These are phyloP conservation scores for Xanthoconium separans DNA, from an alignment of 1,284 basidiomycete genomes.

Conservation along the genomic window DNA sequence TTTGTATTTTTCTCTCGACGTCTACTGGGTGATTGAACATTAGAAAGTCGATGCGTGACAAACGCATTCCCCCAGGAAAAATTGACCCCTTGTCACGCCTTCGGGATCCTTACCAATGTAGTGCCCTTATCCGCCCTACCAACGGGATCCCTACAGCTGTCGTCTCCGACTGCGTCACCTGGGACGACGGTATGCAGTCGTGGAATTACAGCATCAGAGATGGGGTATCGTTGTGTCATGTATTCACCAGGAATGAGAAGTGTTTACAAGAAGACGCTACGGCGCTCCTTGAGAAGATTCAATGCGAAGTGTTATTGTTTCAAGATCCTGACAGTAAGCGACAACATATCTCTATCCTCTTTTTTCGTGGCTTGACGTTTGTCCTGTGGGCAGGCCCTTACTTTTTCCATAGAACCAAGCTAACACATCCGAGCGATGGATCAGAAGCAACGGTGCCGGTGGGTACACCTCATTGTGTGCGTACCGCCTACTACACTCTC, in stretches of 20 bases:
- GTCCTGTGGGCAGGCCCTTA: conserved; percentile 27
- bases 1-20: not conserved
- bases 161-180: conserved; percentile 9
- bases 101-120: conserved; percentile 31
- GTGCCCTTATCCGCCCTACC: conserved; percentile 28
- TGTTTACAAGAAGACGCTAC: conserved; percentile 33
- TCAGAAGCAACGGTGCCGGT: conserved; percentile 18
- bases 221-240: conserved; percentile 29
- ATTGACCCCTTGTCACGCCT: conserved; percentile 25
- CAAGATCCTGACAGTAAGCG: conserved; percentile 27
- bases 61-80: conserved; percentile 14
- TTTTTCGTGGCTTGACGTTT: not conserved
- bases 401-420: conserved; percentile 27
- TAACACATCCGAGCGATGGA: conserved; percentile 9
- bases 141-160: conserved; percentile 27
- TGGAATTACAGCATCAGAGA: conserved; percentile 32
- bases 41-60: conserved; percentile 14
- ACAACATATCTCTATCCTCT: not conserved
- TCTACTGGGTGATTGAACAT: conserved; percentile 12
- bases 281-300: conserved; percentile 33
- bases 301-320: conserved; percentile 32
- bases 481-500: conserved; percentile 24
- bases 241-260: conserved; percentile 41
- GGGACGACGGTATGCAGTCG: conserved; percentile 31
- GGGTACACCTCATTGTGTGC: conserved; percentile 30